Base-by-base conservation (phyloP, 805 yeast genomes). In the Zygosaccharomyces kombuchaensis region DNA sequence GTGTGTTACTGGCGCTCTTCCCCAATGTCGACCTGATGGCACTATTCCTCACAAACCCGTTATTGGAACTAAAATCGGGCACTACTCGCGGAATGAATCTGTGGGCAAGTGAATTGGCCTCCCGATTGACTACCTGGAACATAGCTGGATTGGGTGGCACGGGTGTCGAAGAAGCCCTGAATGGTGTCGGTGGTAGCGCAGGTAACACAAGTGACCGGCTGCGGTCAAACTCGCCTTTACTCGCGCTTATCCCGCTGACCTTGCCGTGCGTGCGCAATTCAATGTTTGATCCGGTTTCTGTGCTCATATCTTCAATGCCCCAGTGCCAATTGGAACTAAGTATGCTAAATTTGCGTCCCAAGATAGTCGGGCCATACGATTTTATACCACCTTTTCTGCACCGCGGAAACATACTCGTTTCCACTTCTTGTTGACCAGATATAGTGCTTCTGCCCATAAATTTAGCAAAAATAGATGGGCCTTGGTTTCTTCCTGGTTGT, bases 121-220 rank as follows among this genome's bases (percentile, higher is more conserved):
- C 31, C 21, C 32, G 36, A 12, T 41, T 37, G 10, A 41, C 17
- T 10, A 34, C 25, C 9, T 32, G 34, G 26, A 39, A 14, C 16
- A 38, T 26, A 13, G 30, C 19, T 4, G 14, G 13, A 2, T 25
- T 21, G 16, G 38, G 45, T 7, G 34, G 22, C 8, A 36, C 34
- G 17, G 50, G 25, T 6, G 36, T 40, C 25, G 50, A 42, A 12
- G 42, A 26, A 9, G 36, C 41, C 25, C 50, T 42, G 5, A 45
- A 41, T 19, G 49, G 45, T 23, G 45, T 36, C 9, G 50, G 50
- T 3, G 50, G 42, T 2, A 45, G 50, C 5, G 50, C 43, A 8
- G 46, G 46, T 21, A 40, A 14, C 8, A 30, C 32, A 14, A 38
- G 46, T 10, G 31, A 25, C 14, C 26, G 34, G 13, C 14, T 14